Base-by-base conservation (phyloP, 2,329 filamentous ascomycete species). In the Penicillium sp. region DNA sequence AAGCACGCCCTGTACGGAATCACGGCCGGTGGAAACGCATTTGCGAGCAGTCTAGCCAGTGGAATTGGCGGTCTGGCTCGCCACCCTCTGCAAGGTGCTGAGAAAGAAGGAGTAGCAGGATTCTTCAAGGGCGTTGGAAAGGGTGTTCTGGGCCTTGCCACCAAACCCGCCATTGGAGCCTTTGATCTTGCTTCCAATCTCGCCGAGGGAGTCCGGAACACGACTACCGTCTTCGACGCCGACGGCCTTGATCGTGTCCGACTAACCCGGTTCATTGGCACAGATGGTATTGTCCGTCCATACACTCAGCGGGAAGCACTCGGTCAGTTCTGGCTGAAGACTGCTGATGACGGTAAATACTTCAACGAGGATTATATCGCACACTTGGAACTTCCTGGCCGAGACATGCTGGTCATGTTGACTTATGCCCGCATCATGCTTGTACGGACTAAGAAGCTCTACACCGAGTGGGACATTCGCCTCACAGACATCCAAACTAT, bases 81-180 rank as follows among this genome's bases (percentile, higher is more conserved):
- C 42, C 96, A 99, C 70, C 95, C 96, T 0, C 83, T 99, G 21
- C 91, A 99, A 76, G 95, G 95, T 9, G 95, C 95, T 0, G 95
- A 99, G 76, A 93, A 95, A 71, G 96, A 98, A 77, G 95, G 95
- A 16, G 88, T 93, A 0, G 82, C 92, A 4, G 95, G 95, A 0
- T 99, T 99, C 78, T 91, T 99, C 78, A 99, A 99, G 79, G 95
- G 95, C 54, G 90, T 99, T 37, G 95, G 95, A 55, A 99, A 98
- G 78, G 95, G 95, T 21, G 83, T 98, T 21, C 83, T 98, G 1
- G 95, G 95, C 13, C 81, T 98, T n/a, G 92, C 93, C 1, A 99
- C 95, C 10, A 99, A 99, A 75, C 93, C 96, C 2, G 92, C 93
- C 7, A 96, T 99, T 57, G 95, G 96, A 55, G 92, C 96, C 23